Evolutionary conservation across 2,329 filamentous ascomycete genomes (phyloP).

Genomic region (Clonostachys byssicola): DNA sequence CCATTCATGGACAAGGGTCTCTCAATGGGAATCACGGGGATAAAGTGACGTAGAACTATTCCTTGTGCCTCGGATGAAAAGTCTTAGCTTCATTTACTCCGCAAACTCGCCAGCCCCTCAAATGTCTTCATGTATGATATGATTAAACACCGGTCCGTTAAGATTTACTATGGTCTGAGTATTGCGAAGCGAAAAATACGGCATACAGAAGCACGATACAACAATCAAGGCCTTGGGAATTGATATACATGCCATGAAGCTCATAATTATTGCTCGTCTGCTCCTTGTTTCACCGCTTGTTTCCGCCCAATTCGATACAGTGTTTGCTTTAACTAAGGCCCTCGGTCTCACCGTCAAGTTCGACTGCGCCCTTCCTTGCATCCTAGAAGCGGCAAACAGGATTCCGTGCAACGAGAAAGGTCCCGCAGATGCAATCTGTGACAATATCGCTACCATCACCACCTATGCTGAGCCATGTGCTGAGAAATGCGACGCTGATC

Average conservation of each 20-base stretch:
- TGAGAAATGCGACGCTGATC: background rate
- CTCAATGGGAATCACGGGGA: no score
- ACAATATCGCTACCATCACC: background rate
- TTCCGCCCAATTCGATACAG: background rate
- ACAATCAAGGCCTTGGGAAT: no score
- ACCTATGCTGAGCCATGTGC: background rate
- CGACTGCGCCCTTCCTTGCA: background rate
- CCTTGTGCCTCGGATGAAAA: no score
- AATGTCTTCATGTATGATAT: no score
- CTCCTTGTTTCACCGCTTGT: background rate
- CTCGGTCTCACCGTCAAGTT: background rate
- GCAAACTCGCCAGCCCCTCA: no score
- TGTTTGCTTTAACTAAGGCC: background rate
- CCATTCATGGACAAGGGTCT: no score
- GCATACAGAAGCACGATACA: background rate
- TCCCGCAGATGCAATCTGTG: background rate
- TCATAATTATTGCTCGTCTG: background rate
- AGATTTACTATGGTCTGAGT: no score
- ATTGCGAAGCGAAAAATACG: no score
- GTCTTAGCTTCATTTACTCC: no score
- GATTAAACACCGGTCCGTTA: no score
- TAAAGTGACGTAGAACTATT: no score
- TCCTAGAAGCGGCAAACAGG: background rate
- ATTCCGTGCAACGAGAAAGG: background rate
- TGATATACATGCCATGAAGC: no score